Evolutionary conservation across 768 basidiomycete genomes (phyloP).

Genomic region (Chalciporus piperatus): DNA sequence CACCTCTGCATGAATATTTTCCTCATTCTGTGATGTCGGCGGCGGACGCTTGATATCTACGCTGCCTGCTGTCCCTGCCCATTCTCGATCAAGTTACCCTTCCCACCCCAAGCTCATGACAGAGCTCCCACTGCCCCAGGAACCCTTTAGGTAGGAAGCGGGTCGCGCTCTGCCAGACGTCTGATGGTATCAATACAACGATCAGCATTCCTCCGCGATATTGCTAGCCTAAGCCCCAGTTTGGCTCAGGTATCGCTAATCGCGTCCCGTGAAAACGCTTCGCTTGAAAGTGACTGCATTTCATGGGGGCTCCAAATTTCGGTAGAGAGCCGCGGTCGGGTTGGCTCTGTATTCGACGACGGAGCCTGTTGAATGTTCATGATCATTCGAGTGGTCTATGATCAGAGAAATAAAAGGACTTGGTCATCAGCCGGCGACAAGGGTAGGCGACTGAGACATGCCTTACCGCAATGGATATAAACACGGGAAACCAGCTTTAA

Average conservation of each 20-base stretch:
- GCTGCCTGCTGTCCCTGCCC: conserved; percentile 48
- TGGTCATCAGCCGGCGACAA: not conserved
- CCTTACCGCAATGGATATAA: conserved; percentile 20
- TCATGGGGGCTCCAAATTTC: conserved; percentile 2
- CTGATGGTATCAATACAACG: too few species aligned
- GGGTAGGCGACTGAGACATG: too few species aligned
- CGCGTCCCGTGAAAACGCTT: too few species aligned
- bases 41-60: conserved; percentile 16
- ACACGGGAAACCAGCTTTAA: conserved; percentile 18
- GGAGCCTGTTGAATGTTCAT: conserved; percentile 14
- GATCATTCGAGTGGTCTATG: conserved; percentile 16
- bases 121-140: conserved; percentile 48
- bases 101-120: conserved; percentile 74
- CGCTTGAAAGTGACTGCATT: too few species aligned
- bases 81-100: conserved; percentile 53
- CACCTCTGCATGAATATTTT: conserved; percentile 19
- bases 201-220: too few species aligned
- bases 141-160: too few species aligned
- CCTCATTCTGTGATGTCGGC: conserved; percentile 4
- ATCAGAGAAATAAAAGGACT: not conserved
- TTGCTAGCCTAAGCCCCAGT: too few species aligned
- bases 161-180: too few species aligned
- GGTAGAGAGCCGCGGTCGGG: conserved; percentile 10
- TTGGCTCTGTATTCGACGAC: accelerated
- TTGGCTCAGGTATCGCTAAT: too few species aligned